These are phyloP conservation scores for Plasmodium chabaudi DNA, from an alignment of 169 alveolate genomes.

Conservation along the genomic window DNA sequence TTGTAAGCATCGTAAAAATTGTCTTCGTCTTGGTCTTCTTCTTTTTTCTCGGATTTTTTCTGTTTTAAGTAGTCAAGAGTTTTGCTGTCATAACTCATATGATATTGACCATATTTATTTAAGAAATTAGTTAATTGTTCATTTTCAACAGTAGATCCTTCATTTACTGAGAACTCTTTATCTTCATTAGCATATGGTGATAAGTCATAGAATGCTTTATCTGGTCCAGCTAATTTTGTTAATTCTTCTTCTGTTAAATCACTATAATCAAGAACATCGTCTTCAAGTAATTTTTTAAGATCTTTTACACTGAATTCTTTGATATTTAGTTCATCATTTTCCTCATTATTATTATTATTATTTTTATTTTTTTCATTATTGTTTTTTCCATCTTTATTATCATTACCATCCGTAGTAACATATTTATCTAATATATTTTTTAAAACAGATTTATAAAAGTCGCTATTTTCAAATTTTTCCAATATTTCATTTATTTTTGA, in stretches of 20 bases:
- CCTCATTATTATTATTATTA: neutral
- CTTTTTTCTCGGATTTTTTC: slow-evolving; percentile 62
- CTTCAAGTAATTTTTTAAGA: slow-evolving; percentile 30
- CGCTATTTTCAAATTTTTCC: too few species aligned
- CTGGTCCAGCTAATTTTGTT: slow-evolving; percentile 29
- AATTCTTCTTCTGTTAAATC: slow-evolving; percentile 67
- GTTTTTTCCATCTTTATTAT: neutral
- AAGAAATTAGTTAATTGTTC: slow-evolving; percentile 43
- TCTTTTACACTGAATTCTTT: slow-evolving; percentile 27
- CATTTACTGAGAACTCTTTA: slow-evolving; percentile 40
- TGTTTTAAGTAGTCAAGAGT: slow-evolving; percentile 48
- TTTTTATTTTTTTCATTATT: neutral
- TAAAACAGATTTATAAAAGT: neutral
- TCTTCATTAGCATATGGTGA: slow-evolving; percentile 70
- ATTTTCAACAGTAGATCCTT: slow-evolving; percentile 41
- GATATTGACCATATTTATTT: slow-evolving; percentile 37
- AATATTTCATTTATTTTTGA: too few species aligned
- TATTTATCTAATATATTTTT: slow-evolving; percentile 15
- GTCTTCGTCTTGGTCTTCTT: slow-evolving; percentile 64
- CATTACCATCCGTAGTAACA: slow-evolving; percentile 2
- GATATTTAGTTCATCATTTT: slow-evolving; percentile 4
- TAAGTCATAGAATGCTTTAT: slow-evolving; percentile 37
- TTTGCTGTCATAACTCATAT: slow-evolving; percentile 73
- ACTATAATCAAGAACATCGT: slow-evolving; percentile 28
- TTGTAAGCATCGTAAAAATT: slow-evolving; percentile 49